Conservation (phyloP, 306 rosid genomes). For the Medicago ruthenica region DNA sequence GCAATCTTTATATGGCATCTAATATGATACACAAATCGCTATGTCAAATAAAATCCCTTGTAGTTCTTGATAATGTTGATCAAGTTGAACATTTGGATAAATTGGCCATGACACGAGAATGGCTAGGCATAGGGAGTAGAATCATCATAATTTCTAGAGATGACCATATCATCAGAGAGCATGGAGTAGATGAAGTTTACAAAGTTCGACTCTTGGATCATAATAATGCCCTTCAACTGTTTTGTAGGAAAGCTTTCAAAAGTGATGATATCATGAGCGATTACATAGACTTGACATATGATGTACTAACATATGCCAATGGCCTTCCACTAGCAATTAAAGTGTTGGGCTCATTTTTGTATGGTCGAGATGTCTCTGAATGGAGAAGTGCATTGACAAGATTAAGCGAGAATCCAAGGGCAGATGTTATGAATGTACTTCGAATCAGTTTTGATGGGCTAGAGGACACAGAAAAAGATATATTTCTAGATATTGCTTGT, state of each 20-base stretch:
- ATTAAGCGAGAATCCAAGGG: too few relatives aligned
- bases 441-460: too few relatives aligned
- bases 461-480: too few relatives aligned
- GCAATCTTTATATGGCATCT: not conserved
- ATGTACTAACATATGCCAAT: not conserved
- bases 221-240: too few relatives aligned
- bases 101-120: not conserved
- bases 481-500: too few relatives aligned
- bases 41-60: not conserved
- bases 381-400: too few relatives aligned
- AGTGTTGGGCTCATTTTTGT: slow-evolving; percentile 38
- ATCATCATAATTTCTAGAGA: slow-evolving; percentile 31
- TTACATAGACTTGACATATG: not conserved
- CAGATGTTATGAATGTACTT: too few relatives aligned
- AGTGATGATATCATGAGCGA: too few relatives aligned
- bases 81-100: not conserved
- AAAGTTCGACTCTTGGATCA: not conserved
- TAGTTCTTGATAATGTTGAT: slow-evolving; percentile 35
- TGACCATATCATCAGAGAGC: not conserved
- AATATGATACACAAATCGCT: not conserved
- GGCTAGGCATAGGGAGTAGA: slow-evolving; percentile 30
- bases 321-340: not conserved
- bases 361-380: too few relatives aligned
- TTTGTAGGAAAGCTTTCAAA: too few relatives aligned
- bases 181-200: slow-evolving; percentile 17